Evolutionary conservation across 2,329 filamentous ascomycete genomes (phyloP).

Genomic region (Neonectria hederae): DNA sequence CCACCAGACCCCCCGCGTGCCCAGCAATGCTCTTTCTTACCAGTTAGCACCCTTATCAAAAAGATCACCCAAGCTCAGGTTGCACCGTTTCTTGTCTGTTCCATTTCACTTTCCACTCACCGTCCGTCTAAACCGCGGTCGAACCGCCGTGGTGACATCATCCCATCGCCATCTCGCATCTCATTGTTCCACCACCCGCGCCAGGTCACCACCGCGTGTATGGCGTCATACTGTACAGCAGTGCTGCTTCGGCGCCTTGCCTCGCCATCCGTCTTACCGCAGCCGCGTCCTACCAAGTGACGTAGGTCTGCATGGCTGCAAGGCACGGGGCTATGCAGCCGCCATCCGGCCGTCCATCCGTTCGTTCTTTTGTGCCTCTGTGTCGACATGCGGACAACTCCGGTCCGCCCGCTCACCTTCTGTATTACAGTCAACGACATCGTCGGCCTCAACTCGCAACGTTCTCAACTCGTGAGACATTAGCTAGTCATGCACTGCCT

Average conservation of each 20-base stretch:
- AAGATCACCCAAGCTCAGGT: background rate
- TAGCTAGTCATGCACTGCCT: background rate
- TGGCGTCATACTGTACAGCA: conserved; percentile 8
- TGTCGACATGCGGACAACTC: conserved; percentile 1
- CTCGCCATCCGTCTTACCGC: background rate
- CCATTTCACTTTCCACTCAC: background rate
- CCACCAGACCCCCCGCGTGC: background rate
- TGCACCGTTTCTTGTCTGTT: background rate
- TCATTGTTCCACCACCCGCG: conserved; percentile 11
- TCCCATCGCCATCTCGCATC: background rate
- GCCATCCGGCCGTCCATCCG: background rate
- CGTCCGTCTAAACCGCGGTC: background rate
- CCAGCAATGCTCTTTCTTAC: background rate
- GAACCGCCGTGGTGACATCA: background rate
- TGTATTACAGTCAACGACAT: conserved; percentile 14
- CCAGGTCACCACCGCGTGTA: conserved; percentile 5
- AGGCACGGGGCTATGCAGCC: conserved; percentile 4
- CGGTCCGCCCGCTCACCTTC: background rate
- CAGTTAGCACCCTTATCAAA: background rate
- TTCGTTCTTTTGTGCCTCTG: background rate
- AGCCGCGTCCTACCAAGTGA: background rate
- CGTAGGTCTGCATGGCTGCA: conserved; percentile 13
- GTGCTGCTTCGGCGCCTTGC: conserved; percentile 5
- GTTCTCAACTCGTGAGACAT: conserved; percentile 7
- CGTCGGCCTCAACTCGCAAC: background rate